These are phyloP conservation scores for Artemisia tridentata DNA, from an alignment of 129 eudicot genomes.

Conservation along the genomic window DNA sequence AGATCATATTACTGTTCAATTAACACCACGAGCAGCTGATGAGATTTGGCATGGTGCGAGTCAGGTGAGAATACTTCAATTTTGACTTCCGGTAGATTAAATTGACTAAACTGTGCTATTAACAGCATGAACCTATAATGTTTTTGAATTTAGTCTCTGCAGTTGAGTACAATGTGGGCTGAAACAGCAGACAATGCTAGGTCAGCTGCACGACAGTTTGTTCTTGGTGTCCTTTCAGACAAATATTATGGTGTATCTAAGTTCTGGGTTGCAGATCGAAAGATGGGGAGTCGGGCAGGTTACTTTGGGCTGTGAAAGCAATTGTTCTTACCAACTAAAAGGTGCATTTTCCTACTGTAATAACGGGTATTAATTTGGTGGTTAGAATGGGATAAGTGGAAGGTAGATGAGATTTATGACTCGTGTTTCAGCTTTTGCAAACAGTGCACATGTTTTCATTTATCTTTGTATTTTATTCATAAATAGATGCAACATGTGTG, in stretches of 20 bases:
- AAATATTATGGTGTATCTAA: conserved; percentile 74
- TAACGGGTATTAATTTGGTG: too few relatives aligned
- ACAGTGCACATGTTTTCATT: too few relatives aligned
- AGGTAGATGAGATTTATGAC: too few relatives aligned
- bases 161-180: conserved; percentile 97
- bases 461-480: too few relatives aligned
- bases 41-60: conserved; percentile 79
- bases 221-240: conserved; percentile 88
- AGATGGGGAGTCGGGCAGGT: too few relatives aligned
- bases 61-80: conserved; percentile 51
- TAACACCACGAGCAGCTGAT: conserved; percentile 98
- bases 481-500: too few relatives aligned
- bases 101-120: background rate
- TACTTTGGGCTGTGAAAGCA: too few relatives aligned
- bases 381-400: too few relatives aligned
- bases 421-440: too few relatives aligned
- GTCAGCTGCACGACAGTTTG: conserved; percentile 78
- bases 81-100: background rate
- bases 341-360: too few relatives aligned
- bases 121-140: background rate
- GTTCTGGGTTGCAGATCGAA: conserved; percentile 69
- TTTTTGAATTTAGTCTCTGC: conserved; percentile 17
- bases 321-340: too few relatives aligned
- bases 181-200: conserved; percentile 79
- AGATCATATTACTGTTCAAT: conserved; percentile 84